Evolutionary conservation across 1,139 yeast species (phyloP).

Genomic region (Wickerhamomyces sp.): DNA sequence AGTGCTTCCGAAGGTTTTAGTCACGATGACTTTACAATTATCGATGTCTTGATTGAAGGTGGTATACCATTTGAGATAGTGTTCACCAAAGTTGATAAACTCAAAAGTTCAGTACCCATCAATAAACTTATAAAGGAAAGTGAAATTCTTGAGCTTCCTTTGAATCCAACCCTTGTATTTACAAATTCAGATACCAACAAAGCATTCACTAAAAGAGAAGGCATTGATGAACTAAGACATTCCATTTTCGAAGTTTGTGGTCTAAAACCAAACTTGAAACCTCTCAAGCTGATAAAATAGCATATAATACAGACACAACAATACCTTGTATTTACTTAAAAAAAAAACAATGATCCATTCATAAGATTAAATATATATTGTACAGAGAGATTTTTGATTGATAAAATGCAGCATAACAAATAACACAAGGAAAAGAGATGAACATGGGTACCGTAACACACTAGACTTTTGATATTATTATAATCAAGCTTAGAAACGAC

Average conservation of each 20-base stretch:
- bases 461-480: neutral
- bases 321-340: too few species aligned
- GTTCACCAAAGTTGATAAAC: slow-evolving; percentile 69
- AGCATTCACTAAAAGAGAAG: slow-evolving; percentile 30
- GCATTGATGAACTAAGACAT: slow-evolving; percentile 34
- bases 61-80: slow-evolving; percentile 73
- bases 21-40: slow-evolving; percentile 48
- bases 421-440: neutral
- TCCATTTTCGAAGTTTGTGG: slow-evolving; percentile 38
- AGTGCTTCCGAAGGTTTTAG: slow-evolving; percentile 56
- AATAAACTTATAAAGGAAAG: slow-evolving; percentile 25
- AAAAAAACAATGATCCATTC: too few species aligned
- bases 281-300: slow-evolving; percentile 13
- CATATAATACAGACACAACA: neutral
- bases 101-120: slow-evolving; percentile 26
- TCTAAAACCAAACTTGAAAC: slow-evolving; percentile 19
- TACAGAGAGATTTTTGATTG: slow-evolving; percentile 2
- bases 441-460: neutral
- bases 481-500: slow-evolving; percentile 28
- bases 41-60: slow-evolving; percentile 43
- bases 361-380: slow-evolving; percentile 4
- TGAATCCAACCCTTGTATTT: slow-evolving; percentile 35
- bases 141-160: slow-evolving; percentile 24
- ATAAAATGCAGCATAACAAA: slow-evolving; percentile 1
- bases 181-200: slow-evolving; percentile 33